These are phyloP conservation scores for Saururus chinensis DNA, from an alignment of 164 flowering plant genomes.

Conservation along the genomic window DNA sequence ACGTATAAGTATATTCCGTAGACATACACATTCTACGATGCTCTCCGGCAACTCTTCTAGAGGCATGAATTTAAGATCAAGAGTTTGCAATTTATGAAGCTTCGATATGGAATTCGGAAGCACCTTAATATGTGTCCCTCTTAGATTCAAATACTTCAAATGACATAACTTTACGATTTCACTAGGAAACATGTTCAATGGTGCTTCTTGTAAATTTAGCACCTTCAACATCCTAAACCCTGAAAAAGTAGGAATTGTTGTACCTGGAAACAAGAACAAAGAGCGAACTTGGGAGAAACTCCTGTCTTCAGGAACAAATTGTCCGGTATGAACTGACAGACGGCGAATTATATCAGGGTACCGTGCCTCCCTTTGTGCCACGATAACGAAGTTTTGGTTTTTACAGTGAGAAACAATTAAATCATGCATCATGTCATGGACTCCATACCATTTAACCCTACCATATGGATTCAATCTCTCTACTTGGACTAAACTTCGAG, in stretches of 20 bases:
- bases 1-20: constrained; percentile 1
- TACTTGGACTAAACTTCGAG: constrained; percentile 7
- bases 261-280: constrained; percentile 2
- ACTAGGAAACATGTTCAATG: not conserved
- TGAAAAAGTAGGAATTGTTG: not conserved
- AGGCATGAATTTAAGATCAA: constrained; percentile 1
- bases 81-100: constrained; percentile 4
- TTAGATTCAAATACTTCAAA: constrained; percentile 8
- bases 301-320: not conserved
- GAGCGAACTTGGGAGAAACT: constrained; percentile 2
- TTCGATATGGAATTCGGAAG: constrained; percentile 7
- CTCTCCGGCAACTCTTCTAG: constrained; percentile 3
- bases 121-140: constrained; percentile 2
- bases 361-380: not conserved
- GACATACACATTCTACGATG: not conserved
- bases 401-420: constrained; percentile 3
- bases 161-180: constrained; percentile 1
- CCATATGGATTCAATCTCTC: not conserved
- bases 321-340: not conserved
- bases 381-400: not conserved
- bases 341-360: not conserved
- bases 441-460: not conserved
- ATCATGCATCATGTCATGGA: constrained; percentile 13
- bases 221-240: constrained; percentile 7
- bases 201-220: constrained; percentile 2